phyloP scores from a whole-genome alignment of 805 yeast genomes.

The Jamesozyma piceae region DNA sequence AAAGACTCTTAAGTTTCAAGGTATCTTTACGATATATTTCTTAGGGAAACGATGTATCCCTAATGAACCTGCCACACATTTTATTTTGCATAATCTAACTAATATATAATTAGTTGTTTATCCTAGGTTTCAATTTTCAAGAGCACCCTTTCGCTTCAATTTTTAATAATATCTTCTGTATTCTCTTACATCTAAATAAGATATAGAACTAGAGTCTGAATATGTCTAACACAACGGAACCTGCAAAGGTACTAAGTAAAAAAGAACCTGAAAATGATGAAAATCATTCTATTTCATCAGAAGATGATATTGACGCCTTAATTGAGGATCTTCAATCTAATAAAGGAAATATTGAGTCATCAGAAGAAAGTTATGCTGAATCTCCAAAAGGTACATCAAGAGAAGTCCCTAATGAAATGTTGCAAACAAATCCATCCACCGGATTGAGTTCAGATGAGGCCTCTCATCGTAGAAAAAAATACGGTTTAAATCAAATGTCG shows the following conservation, averaged over 20 bases:
- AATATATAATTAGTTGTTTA: too few species aligned
- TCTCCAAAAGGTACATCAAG: constrained; percentile 48
- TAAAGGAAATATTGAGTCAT: constrained; percentile 42
- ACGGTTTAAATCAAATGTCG: constrained; percentile 82
- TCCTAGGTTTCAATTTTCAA: too few species aligned
- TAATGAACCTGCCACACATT: too few species aligned
- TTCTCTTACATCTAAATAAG: too few species aligned
- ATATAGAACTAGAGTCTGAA: too few species aligned
- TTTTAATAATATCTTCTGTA: too few species aligned
- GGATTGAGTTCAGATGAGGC: constrained; percentile 80
- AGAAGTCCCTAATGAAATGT: constrained; percentile 76
- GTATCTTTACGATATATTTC: too few species aligned
- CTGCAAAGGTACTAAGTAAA: neutral
- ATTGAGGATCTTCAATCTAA: constrained; percentile 67
- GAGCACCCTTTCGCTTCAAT: too few species aligned
- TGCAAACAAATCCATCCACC: constrained; percentile 66
- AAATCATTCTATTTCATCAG: constrained; percentile 41
- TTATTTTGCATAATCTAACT: too few species aligned
- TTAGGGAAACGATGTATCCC: too few species aligned
- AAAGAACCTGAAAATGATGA: neutral
- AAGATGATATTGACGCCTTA: constrained; percentile 62
- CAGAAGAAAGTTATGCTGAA: constrained; percentile 36
- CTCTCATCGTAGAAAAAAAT: constrained; percentile 75
- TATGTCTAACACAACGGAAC: neutral
- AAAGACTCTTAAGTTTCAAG: too few species aligned